These are phyloP conservation scores for Cornus suecica DNA, from an alignment of 148 eudicot genomes.

Conservation along the genomic window DNA sequence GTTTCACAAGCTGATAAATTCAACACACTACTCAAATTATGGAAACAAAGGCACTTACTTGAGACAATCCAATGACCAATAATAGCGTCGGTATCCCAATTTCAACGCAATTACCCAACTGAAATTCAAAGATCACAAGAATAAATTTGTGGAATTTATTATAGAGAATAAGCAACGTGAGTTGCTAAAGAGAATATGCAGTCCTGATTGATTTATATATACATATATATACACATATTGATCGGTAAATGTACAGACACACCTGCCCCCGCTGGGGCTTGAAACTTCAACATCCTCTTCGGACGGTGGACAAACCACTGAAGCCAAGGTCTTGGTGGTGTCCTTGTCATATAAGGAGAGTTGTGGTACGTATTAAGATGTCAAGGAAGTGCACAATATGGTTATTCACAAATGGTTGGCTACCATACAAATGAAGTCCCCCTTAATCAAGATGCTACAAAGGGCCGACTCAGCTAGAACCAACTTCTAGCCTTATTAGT, in stretches of 20 bases:
- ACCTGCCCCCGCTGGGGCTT: no score
- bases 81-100: conserved; percentile 88
- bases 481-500: no score
- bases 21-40: no score
- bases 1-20: no score
- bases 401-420: background rate
- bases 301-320: no score
- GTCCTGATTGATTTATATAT: background rate
- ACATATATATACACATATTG: no score
- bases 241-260: no score
- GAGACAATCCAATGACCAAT: conserved; percentile 79
- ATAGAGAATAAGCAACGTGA: background rate
- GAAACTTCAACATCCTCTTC: no score
- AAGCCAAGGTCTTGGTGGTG: no score
- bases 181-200: background rate
- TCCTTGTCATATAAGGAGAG: background rate
- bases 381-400: background rate
- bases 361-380: background rate
- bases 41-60: conserved; percentile 40
- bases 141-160: conserved; percentile 1
- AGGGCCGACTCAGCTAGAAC: no score
- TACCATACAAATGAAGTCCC: no score
- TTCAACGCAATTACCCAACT: conserved; percentile 92
- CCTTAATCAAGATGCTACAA: no score
- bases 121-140: conserved; percentile 24